Percentiles rank a stretch among this genome's conserved stretches.
phyloP scores from a whole-genome alignment of 768 basidiomycete genomes.

The Serendipita indica region DNA sequence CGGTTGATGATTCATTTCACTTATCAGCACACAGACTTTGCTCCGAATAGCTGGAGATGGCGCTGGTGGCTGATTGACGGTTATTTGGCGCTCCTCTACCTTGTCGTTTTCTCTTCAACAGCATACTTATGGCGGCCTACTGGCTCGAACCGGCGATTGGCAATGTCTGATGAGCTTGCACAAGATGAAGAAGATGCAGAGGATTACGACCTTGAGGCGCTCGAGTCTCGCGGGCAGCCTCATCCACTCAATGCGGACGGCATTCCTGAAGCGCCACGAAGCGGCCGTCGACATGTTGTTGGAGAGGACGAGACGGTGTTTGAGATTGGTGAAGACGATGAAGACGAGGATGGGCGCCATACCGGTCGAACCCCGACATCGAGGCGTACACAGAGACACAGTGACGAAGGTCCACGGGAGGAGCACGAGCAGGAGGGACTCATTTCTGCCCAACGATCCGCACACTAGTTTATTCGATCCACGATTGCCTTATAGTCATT shows the following conservation, averaged over 20 bases:
- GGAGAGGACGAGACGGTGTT: slow-evolving; percentile 69
- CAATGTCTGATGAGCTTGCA: slow-evolving; percentile 93
- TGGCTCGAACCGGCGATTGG: slow-evolving; percentile 79
- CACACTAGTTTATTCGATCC: background rate
- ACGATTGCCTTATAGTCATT: too few species aligned
- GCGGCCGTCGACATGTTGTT: slow-evolving; percentile 30
- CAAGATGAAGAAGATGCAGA: slow-evolving; percentile 91
- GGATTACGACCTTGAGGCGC: slow-evolving; percentile 73
- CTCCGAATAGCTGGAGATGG: slow-evolving; percentile 73
- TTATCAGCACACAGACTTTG: slow-evolving; percentile 64
- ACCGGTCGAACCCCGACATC: slow-evolving; percentile 34
- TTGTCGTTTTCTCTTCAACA: slow-evolving; percentile 63
- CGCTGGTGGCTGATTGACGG: slow-evolving; percentile 98
- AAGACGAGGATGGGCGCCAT: slow-evolving; percentile 36
- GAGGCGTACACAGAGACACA: background rate
- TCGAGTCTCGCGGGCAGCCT: slow-evolving; percentile 43
- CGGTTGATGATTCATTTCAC: slow-evolving; percentile 7
- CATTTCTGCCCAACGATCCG: slow-evolving; percentile 25
- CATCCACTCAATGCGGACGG: slow-evolving; percentile 60
- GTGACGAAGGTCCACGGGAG: slow-evolving; percentile 16
- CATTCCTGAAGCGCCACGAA: slow-evolving; percentile 45
- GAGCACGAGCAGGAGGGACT: slow-evolving; percentile 54
- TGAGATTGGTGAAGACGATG: slow-evolving; percentile 79
- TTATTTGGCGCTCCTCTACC: slow-evolving; percentile 79
- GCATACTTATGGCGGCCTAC: slow-evolving; percentile 90